Conservation (phyloP, 257 asterid species). For the Penstemon barbatus region DNA sequence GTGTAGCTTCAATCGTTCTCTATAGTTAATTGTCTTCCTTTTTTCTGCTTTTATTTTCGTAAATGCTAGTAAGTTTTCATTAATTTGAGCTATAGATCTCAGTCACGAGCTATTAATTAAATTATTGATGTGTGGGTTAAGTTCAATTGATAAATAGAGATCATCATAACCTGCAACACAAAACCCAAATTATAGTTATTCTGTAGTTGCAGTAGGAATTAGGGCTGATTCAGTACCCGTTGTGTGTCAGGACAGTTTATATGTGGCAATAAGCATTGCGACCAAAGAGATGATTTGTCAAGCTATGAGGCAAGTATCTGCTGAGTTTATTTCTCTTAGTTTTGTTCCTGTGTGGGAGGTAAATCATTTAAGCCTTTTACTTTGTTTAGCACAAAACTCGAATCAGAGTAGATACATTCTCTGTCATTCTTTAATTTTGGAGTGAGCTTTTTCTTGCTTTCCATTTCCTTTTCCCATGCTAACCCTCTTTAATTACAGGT, state of each 20-base stretch:
- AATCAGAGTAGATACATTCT: not conserved
- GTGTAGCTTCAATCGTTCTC: constrained; percentile 14
- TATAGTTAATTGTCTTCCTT: not conserved
- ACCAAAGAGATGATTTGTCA: constrained; percentile 63
- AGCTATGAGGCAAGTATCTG: constrained; percentile 87
- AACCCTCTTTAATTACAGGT: constrained; percentile 51
- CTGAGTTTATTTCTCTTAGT: constrained; percentile 24
- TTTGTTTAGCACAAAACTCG: not conserved
- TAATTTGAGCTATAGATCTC: too few species aligned
- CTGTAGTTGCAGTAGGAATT: constrained; percentile 17
- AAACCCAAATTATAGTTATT: not conserved
- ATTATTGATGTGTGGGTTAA: not conserved
- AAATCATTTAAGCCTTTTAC: not conserved
- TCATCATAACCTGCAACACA: not conserved
- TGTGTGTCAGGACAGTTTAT: constrained; percentile 84
- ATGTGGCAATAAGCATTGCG: constrained; percentile 94
- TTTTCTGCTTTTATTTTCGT: too few species aligned
- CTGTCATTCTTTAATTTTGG: not conserved
- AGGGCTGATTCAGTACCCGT: constrained; percentile 35
- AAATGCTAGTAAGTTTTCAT: too few species aligned
- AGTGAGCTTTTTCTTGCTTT: constrained; percentile 1
- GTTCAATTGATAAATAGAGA: not conserved
- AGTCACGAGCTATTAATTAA: not conserved
- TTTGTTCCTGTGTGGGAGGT: constrained; percentile 8
- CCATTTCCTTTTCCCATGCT: constrained; percentile 15